phyloP scores from a whole-genome alignment of 495 filamentous ascomycete species.

The Cladorrhinum samala region DNA sequence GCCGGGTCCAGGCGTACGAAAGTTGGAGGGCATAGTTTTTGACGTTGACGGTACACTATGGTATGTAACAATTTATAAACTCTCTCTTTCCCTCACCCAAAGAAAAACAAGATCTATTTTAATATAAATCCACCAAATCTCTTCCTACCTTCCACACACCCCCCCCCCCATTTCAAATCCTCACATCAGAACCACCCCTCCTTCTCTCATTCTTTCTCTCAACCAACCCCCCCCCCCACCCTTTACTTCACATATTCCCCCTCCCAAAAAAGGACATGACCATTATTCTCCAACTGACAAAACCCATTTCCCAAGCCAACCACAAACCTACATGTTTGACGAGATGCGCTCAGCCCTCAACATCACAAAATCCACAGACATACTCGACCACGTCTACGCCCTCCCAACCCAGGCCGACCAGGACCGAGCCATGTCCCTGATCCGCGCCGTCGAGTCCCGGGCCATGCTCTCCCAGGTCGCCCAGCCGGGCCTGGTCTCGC shows the following conservation, averaged over 20 bases:
- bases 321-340: slow-evolving; percentile 91
- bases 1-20: slow-evolving; percentile 36
- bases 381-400: slow-evolving; percentile 76
- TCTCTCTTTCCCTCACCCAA: background rate
- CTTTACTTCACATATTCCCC: background rate
- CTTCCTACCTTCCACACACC: too few relatives aligned
- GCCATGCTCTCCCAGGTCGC: slow-evolving; percentile 75
- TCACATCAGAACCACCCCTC: background rate
- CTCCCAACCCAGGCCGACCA: slow-evolving; percentile 57
- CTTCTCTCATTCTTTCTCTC: background rate
- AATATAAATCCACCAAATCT: too few relatives aligned
- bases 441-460: slow-evolving; percentile 70
- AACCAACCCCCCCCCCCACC: background rate
- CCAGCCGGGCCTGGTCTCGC: slow-evolving; percentile 63
- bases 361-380: slow-evolving; percentile 68
- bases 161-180: too few relatives aligned
- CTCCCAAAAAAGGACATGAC: background rate
- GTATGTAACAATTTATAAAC: slow-evolving; percentile 50
- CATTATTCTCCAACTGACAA: background rate
- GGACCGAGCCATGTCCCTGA: slow-evolving; percentile 57
- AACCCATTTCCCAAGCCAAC: slow-evolving; percentile 50
- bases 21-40: slow-evolving; percentile 78
- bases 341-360: slow-evolving; percentile 66
- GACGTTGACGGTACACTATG: slow-evolving; percentile 94
- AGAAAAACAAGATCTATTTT: too few relatives aligned